Evolutionary conservation across 805 yeast genomes (phyloP), one percentile per base, ranked within the genome.

Genomic region (Kuraishia molischiana): DNA sequence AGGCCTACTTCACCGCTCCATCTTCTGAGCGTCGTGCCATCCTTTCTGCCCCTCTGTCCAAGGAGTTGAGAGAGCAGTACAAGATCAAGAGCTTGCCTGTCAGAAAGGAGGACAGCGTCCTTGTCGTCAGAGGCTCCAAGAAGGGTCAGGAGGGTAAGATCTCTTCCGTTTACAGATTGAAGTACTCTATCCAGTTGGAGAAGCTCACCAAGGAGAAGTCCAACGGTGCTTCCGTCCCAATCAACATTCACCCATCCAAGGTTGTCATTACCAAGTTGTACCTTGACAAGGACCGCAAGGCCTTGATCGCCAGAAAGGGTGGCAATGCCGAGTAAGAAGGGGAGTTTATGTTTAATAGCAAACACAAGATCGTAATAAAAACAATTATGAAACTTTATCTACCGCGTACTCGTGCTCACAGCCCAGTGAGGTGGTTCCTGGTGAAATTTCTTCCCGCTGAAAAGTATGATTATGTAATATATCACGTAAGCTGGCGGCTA

Each of bases 91-190:
- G 97, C 57, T 74, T 92, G 53, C 98, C 98, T 69, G 80, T 92
- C 77, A 92, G 97, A 82, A 83, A 84, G 73, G 94, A 89, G 59
- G 98, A 92, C 68, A 86, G 84, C 71, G 95, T 92, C 58, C 69
- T 76, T 59, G 92, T 92, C 63, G 90, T 83, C 67, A 90, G 98
- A 75, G 98, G 98, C 66, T 85, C 97, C 64, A 85, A 85, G 84
- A 92, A 92, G 79, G 98, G 97, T 69, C 87, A 90, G 60, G 98
- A 90, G 78, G 98, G 98, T 73, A 85, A 87, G 74, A 78, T 92
- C 68, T 74, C 92, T 55, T 83, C 95, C 52, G 97, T 90, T 57
- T 92, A 92, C 96, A 90, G 98, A 84, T 84, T 92, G 74, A 92
- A 92, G 72, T 92, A 75, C 66, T 79, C 95, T 58, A 77, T 92